Percentiles rank a stretch among this genome's conserved stretches.
phyloP scores from a whole-genome alignment of 441 rosid species.

The Jatropha podagrica region DNA sequence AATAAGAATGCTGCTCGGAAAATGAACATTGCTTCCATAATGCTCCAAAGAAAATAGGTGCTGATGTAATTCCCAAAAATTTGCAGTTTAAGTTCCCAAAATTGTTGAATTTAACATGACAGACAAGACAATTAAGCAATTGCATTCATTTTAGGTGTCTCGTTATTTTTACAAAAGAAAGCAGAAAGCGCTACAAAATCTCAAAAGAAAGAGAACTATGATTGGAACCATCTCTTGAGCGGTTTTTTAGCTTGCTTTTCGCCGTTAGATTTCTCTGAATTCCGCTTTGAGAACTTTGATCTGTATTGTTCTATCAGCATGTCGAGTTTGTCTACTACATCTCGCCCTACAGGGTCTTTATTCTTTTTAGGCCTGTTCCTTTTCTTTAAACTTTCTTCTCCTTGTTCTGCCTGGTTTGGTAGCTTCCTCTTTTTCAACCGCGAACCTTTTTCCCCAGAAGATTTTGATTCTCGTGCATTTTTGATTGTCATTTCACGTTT shows the following conservation, averaged over 20 bases:
- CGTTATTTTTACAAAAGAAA: neutral
- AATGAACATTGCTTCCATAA: neutral
- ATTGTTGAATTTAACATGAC: neutral
- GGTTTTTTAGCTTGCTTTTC: conserved; percentile 46
- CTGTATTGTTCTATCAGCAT: conserved; percentile 64
- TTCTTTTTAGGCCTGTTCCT: conserved; percentile 45
- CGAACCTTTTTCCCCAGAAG: conserved; percentile 22
- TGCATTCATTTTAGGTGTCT: conserved; percentile 5
- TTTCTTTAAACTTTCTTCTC: conserved; percentile 29
- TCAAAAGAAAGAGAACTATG: conserved; percentile 25
- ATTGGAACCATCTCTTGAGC: conserved; percentile 71
- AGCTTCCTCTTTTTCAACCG: conserved; percentile 41
- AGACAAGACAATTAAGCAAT: neutral
- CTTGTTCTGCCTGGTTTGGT: conserved; percentile 29
- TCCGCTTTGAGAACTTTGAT: conserved; percentile 60
- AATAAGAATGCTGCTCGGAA: too few species aligned
- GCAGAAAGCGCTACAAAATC: conserved; percentile 9
- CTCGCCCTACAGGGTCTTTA: conserved; percentile 46
- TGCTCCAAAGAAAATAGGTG: neutral
- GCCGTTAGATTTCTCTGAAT: conserved; percentile 44
- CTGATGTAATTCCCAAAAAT: too few species aligned
- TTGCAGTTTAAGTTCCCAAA: neutral
- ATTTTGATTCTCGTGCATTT: conserved; percentile 19
- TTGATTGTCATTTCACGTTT: conserved; percentile 24
- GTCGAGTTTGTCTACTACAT: conserved; percentile 67